A percentile compares a stretch with the other conserved stretches of the same genome.
Conservation (phyloP, 495 filamentous ascomycete species). For the Hypoxylon fuscum region DNA sequence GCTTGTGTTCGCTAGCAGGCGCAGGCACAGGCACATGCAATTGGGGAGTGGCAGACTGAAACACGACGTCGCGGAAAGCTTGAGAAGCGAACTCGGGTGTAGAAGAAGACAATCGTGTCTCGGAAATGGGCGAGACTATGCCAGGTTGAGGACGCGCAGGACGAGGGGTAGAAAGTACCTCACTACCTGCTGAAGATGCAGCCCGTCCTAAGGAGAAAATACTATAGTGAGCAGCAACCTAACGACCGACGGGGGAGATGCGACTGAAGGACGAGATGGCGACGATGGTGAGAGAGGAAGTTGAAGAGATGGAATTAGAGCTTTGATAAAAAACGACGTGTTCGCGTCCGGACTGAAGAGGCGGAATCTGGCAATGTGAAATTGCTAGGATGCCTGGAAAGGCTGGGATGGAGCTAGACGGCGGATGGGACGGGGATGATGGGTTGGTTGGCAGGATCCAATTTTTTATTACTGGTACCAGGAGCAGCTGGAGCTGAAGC, state of each 20-base stretch:
- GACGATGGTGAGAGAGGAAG: constrained; percentile 5
- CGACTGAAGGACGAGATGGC: constrained; percentile 4
- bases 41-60: constrained; percentile 15
- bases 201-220: constrained; percentile 2
- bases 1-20: constrained; percentile 34
- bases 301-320: constrained; percentile 12
- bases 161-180: constrained; percentile 30
- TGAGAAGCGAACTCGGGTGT: constrained; percentile 31
- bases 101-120: constrained; percentile 31
- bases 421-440: constrained; percentile 31
- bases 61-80: constrained; percentile 22
- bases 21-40: constrained; percentile 23
- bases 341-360: constrained; percentile 24
- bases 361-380: constrained; percentile 35
- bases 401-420: constrained; percentile 33
- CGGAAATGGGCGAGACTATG: constrained; percentile 42
- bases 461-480: constrained; percentile 38
- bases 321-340: constrained; percentile 26
- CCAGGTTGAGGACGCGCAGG: constrained; percentile 27
- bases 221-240: constrained; percentile 10
- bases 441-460: constrained; percentile 34
- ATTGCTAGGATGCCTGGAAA: constrained; percentile 37
- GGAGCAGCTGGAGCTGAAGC: constrained; percentile 35
- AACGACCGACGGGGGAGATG: background rate
- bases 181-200: constrained; percentile 22